A percentile compares a stretch with the other conserved stretches of the same genome.
Conservation (phyloP, 257 asterid genomes). For the Nicotiana knightiana region DNA sequence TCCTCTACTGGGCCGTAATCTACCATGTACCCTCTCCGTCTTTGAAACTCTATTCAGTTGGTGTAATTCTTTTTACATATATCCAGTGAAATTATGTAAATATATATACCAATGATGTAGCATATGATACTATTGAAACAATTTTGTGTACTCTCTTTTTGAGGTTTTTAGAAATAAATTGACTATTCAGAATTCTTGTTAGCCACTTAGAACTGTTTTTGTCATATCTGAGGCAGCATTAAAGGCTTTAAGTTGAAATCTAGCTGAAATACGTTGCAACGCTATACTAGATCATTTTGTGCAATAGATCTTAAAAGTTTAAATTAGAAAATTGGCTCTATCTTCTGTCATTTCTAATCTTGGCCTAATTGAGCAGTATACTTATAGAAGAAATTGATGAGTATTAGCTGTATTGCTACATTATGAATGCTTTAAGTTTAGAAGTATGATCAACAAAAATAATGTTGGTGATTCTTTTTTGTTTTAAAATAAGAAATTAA, state of each 20-base stretch:
- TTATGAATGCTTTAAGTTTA: not conserved
- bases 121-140: not conserved
- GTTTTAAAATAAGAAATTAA: not conserved
- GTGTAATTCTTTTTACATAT: not conserved
- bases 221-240: no score
- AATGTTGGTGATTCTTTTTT: not conserved
- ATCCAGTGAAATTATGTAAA: not conserved
- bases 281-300: not conserved
- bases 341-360: not conserved
- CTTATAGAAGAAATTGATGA: not conserved
- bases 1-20: conserved; percentile 43
- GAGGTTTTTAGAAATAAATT: not conserved
- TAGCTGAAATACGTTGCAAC: not conserved
- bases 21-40: conserved; percentile 32
- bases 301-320: not conserved
- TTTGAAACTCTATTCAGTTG: not conserved
- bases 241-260: not conserved
- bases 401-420: not conserved
- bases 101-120: not conserved
- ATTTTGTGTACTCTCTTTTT: not conserved
- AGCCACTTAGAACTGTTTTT: not conserved
- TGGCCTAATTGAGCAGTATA: not conserved
- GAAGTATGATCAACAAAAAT: not conserved
- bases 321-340: not conserved
- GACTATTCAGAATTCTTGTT: not conserved